Conservation (phyloP, 2,329 filamentous ascomycete genomes). For the Stromatinia cepivora region DNA sequence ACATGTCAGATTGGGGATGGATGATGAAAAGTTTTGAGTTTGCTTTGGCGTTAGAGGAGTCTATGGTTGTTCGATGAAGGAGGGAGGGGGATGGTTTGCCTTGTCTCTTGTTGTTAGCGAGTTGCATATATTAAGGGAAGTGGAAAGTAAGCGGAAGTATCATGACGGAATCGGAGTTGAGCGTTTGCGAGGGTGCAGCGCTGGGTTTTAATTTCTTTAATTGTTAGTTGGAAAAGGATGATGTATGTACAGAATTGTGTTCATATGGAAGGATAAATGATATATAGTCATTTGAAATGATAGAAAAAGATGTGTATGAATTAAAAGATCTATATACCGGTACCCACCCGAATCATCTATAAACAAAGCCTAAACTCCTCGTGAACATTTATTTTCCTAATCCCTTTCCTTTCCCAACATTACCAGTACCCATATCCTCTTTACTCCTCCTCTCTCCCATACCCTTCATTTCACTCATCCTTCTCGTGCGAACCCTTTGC, state of each 20-base stretch:
- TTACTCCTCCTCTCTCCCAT: constrained; percentile 31
- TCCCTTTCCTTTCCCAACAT: neutral
- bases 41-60: neutral
- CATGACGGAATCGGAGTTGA: neutral
- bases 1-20: neutral
- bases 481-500: constrained; percentile 49
- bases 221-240: too few species aligned
- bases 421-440: constrained; percentile 23
- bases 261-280: neutral
- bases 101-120: neutral
- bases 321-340: neutral
- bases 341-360: neutral
- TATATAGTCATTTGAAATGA: neutral
- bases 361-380: neutral
- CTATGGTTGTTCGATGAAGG: neutral
- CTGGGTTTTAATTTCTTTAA: constrained; percentile 3
- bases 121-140: constrained; percentile 3
- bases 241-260: neutral
- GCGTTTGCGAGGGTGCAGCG: constrained; percentile 1
- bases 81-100: neutral
- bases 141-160: neutral
- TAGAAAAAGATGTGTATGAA: neutral
- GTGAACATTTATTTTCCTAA: neutral
- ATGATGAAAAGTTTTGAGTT: too few species aligned
- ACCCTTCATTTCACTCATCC: constrained; percentile 38